Conservation (phyloP, 148 eudicot species). For the Amaranthus hypochondriacus region DNA sequence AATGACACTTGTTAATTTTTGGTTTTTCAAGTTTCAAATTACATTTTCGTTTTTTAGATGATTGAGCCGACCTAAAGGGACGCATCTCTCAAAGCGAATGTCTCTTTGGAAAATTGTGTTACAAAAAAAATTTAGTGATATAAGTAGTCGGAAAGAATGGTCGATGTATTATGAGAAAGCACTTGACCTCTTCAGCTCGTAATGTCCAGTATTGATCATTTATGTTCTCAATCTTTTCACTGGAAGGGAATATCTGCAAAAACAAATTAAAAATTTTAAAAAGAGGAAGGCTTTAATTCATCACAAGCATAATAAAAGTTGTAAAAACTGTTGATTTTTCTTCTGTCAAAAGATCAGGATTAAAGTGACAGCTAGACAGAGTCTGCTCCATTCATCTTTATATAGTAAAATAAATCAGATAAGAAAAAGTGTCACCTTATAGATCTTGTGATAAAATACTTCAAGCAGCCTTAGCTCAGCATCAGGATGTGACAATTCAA, state of each 20-base stretch:
- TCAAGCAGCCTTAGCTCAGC: conserved; percentile 47
- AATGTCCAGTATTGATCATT: conserved; percentile 95
- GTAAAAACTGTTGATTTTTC: background rate
- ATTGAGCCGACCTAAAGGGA: no score
- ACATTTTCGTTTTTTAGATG: no score
- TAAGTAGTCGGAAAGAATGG: background rate
- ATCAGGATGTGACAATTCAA: conserved; percentile 60
- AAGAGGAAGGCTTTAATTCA: background rate
- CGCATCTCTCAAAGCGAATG: no score
- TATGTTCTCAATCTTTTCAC: conserved; percentile 84
- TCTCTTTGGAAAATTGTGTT: no score
- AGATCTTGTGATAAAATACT: conserved; percentile 52
- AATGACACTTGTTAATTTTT: no score
- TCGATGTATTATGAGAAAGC: background rate
- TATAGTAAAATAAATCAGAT: background rate
- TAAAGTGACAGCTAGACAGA: background rate
- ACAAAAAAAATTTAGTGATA: no score
- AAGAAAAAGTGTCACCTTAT: conserved; percentile 29
- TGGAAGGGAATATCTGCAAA: conserved; percentile 67
- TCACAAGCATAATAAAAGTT: no score
- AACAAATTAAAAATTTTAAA: background rate
- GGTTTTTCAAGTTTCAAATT: no score
- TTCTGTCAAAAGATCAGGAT: background rate
- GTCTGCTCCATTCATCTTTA: background rate
- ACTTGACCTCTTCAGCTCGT: conserved; percentile 87